Base-by-base conservation (phyloP, 225 moss, liverwort and hornwort genomes). In the Bryum argenteum region DNA sequence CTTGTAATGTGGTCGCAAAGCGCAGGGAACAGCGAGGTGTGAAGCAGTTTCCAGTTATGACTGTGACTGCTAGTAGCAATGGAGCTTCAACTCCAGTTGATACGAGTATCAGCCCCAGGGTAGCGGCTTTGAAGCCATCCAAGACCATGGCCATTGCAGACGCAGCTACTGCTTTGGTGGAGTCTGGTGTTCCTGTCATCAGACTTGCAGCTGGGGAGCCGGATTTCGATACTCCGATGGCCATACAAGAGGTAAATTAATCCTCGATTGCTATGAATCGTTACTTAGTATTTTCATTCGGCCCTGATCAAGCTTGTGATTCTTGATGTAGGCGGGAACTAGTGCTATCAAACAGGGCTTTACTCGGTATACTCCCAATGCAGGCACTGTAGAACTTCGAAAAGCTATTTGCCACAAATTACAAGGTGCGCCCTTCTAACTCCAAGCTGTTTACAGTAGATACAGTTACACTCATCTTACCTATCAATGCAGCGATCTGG, bases 171-270 rank as follows among this genome's bases (percentile, higher is more conserved):
- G 92, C 88, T 61, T 81, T 99, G 89, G 83, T 81, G 58, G 90
- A 99, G 42, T 74, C 94, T 73, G 98, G 98, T 71, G 91, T 99
- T 64, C 94, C 94, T 78, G 90, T 99, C 58, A 90, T 99, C 73
- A 88, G 92, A 88, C 81, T 99, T 40, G 98, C 98, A 59, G 98
- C 98, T 63, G 94, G 98, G 77, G 98, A 99, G 84, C 98, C 98
- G 18, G 94, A 99, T 71, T 99, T 99, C 61, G 89, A 92, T 69
- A 99, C 94, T 28, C 98, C 92, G 9, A 75, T 82, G 69, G 58
- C 91, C 50, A 61, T 99, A 68, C 76, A 53, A 19, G 82, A 99
- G 88, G 94, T 92, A 77, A 70, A 68, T 16, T 54, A 42, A 58
- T 24, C 7, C 63, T 67, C 54, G 45, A 72, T 17, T 59, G 7